These are phyloP conservation scores for Ensete ventricosum DNA, from an alignment of 176 grass and related monocot species.

Conservation along the genomic window DNA sequence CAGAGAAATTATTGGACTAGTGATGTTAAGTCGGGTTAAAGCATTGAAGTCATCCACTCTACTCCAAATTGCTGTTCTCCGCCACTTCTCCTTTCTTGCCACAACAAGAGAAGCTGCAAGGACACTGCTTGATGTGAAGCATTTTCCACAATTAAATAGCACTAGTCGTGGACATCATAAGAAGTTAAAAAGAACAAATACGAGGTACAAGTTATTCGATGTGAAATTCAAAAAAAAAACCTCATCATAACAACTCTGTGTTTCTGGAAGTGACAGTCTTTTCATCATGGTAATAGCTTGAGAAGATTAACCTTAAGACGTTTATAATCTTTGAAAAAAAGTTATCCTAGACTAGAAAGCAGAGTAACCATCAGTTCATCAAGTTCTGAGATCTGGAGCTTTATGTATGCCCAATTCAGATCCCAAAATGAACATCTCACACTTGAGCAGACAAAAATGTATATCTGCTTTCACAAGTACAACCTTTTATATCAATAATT, in stretches of 20 bases:
- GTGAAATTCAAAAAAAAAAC: neutral
- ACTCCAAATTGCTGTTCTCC: constrained; percentile 60
- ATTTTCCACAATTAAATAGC: neutral
- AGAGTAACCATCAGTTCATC: neutral
- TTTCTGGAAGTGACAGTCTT: neutral
- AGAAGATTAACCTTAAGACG: neutral
- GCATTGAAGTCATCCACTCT: constrained; percentile 66
- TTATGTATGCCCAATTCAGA: too few relatives aligned
- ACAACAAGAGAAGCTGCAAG: constrained; percentile 69
- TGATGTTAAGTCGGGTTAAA: constrained; percentile 49
- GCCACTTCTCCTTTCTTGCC: constrained; percentile 70
- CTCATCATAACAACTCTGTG: neutral
- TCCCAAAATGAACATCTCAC: too few relatives aligned
- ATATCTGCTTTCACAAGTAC: too few relatives aligned
- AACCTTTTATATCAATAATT: too few relatives aligned
- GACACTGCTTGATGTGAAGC: constrained; percentile 15
- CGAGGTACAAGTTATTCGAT: too few relatives aligned
- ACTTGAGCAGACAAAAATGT: too few relatives aligned
- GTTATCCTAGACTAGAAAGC: neutral
- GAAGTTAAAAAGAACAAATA: neutral
- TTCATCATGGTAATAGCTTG: neutral
- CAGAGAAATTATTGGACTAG: constrained; percentile 89
- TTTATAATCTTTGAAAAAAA: neutral
- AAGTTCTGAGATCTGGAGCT: too few relatives aligned
- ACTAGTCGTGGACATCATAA: neutral